phyloP scores from a whole-genome alignment of 2,329 filamentous ascomycete genomes.

The Sclerotinia glacialis region DNA sequence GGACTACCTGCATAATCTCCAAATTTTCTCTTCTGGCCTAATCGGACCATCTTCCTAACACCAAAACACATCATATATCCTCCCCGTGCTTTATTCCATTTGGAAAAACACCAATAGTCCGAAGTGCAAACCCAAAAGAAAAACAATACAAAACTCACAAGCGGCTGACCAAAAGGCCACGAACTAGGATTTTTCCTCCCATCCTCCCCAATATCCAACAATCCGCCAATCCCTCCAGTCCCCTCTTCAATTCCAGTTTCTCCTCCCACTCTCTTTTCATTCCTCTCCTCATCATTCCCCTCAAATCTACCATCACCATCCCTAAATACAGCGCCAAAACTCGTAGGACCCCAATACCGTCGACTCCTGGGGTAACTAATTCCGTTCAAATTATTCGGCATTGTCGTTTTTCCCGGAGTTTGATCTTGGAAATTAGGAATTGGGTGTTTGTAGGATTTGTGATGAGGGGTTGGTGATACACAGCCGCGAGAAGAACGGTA shows the following conservation, averaged over 20 bases:
- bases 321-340: conserved; percentile 35
- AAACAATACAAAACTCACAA: conserved; percentile 17
- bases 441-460: neutral
- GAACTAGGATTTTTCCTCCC: conserved; percentile 32
- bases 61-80: too few species aligned
- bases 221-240: conserved; percentile 23
- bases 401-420: neutral
- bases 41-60: neutral
- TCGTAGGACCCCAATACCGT: conserved; percentile 35
- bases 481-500: conserved; percentile 5
- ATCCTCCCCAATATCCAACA: conserved; percentile 34
- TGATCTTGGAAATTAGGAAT: neutral
- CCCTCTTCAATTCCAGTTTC: neutral
- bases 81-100: neutral
- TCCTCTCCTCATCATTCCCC: neutral
- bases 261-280: neutral
- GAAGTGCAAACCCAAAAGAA: neutral
- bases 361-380: conserved; percentile 30
- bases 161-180: conserved; percentile 27
- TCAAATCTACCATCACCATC: conserved; percentile 20
- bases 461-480: neutral
- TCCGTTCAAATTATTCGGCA: conserved; percentile 25
- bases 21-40: neutral
- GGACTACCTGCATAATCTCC: neutral
- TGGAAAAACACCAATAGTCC: neutral